phyloP scores from a whole-genome alignment of 306 rosid species.

The Mucuna pruriens region DNA sequence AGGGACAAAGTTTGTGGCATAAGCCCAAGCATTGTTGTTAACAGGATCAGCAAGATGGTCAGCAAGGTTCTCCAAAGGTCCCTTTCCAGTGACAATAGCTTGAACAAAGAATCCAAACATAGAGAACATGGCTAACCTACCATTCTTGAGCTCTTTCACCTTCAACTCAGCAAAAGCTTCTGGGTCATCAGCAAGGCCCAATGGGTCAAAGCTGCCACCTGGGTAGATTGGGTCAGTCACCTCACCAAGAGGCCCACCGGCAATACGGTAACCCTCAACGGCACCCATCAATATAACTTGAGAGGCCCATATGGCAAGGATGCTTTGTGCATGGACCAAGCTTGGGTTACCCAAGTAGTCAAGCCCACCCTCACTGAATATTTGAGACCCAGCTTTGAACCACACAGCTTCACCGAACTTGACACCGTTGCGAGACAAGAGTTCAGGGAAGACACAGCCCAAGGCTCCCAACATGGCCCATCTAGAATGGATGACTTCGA shows the following conservation, averaged over 20 bases:
- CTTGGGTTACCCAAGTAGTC: conserved; percentile 39
- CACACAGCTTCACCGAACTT: conserved; percentile 23
- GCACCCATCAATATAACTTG: conserved; percentile 36
- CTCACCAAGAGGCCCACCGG: conserved; percentile 32
- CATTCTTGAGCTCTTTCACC: conserved; percentile 24
- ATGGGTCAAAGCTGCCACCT: conserved; percentile 26
- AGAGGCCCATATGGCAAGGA: conserved; percentile 26
- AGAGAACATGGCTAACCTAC: conserved; percentile 30
- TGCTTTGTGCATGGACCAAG: conserved; percentile 29
- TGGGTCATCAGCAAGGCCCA: conserved; percentile 33
- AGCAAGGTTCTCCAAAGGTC: conserved; percentile 13
- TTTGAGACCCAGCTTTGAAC: conserved; percentile 31
- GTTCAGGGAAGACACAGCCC: conserved; percentile 20
- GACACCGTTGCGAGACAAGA: conserved; percentile 32
- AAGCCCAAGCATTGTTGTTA: conserved; percentile 38
- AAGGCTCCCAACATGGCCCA: conserved; percentile 42
- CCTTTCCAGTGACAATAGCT: conserved; percentile 24
- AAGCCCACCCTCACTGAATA: conserved; percentile 30
- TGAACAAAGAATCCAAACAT: conserved; percentile 31
- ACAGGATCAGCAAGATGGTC: conserved; percentile 6
- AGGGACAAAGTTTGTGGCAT: conserved; percentile 29
- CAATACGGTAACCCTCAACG: conserved; percentile 29
- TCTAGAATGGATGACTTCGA: conserved; percentile 29
- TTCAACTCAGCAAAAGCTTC: conserved; percentile 22
- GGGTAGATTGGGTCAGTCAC: conserved; percentile 29